Percentiles rank a stretch among this genome's conserved stretches.
phyloP scores from a whole-genome alignment of 352 stramenopile species.

The Blastocystis sp. region DNA sequence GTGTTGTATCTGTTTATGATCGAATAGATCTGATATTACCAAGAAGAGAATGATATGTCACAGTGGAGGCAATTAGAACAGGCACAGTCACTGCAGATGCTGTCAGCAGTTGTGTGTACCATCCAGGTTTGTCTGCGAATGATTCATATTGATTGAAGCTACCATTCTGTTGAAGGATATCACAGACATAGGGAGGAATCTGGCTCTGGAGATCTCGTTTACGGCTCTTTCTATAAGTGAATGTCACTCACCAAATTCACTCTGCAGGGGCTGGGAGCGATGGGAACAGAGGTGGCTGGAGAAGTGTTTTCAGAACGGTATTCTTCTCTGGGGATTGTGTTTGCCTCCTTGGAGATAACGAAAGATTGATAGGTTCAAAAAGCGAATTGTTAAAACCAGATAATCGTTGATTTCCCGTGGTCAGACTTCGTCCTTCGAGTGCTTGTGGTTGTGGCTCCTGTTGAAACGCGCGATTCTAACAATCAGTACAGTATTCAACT shows the following conservation, averaged over 20 bases:
- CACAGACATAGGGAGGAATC: constrained; percentile 31
- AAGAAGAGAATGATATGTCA: not conserved
- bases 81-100: not conserved
- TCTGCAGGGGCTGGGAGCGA: not conserved
- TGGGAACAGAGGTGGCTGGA: not conserved
- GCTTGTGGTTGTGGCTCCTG: not conserved
- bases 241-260: not conserved
- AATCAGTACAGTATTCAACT: not conserved
- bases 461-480: not conserved
- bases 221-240: not conserved
- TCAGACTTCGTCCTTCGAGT: not conserved
- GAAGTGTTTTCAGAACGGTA: not conserved
- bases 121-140: not conserved
- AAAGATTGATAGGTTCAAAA: not conserved
- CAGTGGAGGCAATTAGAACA: not conserved
- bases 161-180: constrained; percentile 3
- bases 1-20: not conserved
- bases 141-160: not conserved
- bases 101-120: not conserved
- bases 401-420: not conserved
- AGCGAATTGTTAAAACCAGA: not conserved
- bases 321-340: not conserved
- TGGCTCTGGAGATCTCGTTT: not conserved
- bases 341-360: not conserved
- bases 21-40: not conserved